Conservation (phyloP, 192 early-diverging fungal species). For the Diversispora epigaea region DNA sequence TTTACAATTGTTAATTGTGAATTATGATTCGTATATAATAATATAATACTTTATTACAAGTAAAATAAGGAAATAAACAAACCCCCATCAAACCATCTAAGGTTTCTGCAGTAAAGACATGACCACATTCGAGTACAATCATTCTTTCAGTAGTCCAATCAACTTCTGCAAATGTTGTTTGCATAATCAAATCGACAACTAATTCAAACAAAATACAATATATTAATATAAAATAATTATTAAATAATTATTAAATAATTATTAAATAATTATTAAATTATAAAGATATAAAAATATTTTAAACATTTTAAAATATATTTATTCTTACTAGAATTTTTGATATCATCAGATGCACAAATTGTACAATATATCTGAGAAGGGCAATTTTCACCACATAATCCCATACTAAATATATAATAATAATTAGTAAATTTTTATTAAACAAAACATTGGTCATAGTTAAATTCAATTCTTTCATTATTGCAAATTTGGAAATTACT, state of each 20-base stretch:
- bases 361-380: slow-evolving; percentile 36
- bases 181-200: slow-evolving; percentile 35
- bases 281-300: too few relatives aligned
- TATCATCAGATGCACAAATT: slow-evolving; percentile 36
- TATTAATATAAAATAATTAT: neutral
- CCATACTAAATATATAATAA: neutral
- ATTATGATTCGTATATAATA: too few relatives aligned
- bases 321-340: slow-evolving; percentile 12
- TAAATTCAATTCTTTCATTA: neutral
- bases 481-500: neutral
- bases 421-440: too few relatives aligned
- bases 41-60: too few relatives aligned
- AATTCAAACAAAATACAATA: neutral
- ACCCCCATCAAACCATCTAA: slow-evolving; percentile 49
- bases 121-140: slow-evolving; percentile 51
- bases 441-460: too few relatives aligned
- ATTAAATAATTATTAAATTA: too few relatives aligned
- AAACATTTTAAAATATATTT: neutral
- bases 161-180: slow-evolving; percentile 35
- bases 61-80: too few relatives aligned
- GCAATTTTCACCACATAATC: slow-evolving; percentile 39
- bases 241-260: too few relatives aligned
- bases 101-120: slow-evolving; percentile 50
- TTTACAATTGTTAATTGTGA: too few relatives aligned
- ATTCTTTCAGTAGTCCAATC: slow-evolving; percentile 49